Base-by-base conservation (phyloP, 1,284 basidiomycete species). In the Trametes versicolor region DNA sequence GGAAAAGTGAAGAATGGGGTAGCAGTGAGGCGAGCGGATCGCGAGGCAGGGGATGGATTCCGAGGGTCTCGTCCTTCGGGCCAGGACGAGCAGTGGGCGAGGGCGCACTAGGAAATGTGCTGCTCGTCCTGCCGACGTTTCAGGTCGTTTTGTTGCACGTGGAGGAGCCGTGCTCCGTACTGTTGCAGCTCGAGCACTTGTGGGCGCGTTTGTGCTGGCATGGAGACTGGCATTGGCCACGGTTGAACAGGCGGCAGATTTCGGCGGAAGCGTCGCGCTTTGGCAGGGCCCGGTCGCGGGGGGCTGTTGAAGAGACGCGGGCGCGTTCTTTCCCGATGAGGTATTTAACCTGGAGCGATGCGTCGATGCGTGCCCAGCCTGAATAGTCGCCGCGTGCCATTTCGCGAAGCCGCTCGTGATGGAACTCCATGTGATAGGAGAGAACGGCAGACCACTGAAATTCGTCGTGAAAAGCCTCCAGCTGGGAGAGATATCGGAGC, bases 361-460 rank as follows among this genome's bases (percentile, higher is more conserved):
- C 17, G 45, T 65, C 55, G 25, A 62, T 54, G 1, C n/a, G 1
- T 2, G 34, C 57, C 64, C 60, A 66, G 36, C 60, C 60, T 2
- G 64, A 60, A 39, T 63, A 66, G 41, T 59, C 57, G 23, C 64
- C 61, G 1, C 25, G 36, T 23, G 37, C 2, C 64, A 66, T 66
- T 13, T 47, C 57, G 36, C 45, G 27, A 25, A 47, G 56, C 10
- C 64, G 52, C 25, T 57, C 45, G 58, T 45, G 45, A 41, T 64
- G 63, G 39, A 64, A 64, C n/a, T 50, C 48, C 47, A 64, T 43
- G 47, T 64, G 63, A 34, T 64, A 64, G 0, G 58, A 52, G 5
- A 60, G 32, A n/a, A 64, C 52, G 4, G 63, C 63, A 0, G 57
- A 55, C 62, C 62, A 63, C 41, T 63, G 62, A 19, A 58, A 63